Conservation (phyloP, 2,329 filamentous ascomycete genomes). For the Magnaporthiopsis incrustans region DNA sequence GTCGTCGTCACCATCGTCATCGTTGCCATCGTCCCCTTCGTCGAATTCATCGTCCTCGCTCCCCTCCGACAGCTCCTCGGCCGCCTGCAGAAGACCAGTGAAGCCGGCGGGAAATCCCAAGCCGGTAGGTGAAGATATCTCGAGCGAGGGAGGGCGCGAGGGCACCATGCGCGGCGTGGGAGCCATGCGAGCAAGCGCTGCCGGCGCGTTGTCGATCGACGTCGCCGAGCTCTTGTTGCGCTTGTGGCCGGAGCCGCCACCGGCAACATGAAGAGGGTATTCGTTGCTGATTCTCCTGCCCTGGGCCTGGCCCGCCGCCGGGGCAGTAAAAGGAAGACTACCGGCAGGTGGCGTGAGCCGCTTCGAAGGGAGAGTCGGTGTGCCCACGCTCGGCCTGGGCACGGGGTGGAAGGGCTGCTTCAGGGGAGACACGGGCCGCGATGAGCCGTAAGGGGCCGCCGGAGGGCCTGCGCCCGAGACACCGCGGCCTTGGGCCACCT, state of each 20-base stretch:
- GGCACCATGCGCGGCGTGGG: not conserved
- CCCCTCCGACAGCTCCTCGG: constrained; percentile 39
- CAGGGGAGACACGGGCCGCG: constrained; percentile 43
- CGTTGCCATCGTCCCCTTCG: constrained; percentile 20
- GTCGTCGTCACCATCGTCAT: constrained; percentile 21
- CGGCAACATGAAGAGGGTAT: not conserved
- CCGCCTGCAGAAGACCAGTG: constrained; percentile 47
- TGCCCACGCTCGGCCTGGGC: not conserved
- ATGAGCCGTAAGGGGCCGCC: constrained; percentile 18
- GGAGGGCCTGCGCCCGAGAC: constrained; percentile 17
- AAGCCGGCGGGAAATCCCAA: constrained; percentile 25
- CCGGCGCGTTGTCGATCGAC: not conserved
- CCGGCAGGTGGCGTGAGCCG: not conserved
- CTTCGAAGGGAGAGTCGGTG: not conserved
- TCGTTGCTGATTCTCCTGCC: not conserved
- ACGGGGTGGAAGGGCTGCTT: constrained; percentile 23
- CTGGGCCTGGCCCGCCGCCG: not conserved
- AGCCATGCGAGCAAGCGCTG: not conserved
- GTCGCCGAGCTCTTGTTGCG: not conserved
- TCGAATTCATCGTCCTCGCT: constrained; percentile 32
- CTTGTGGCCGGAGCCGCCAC: not conserved
- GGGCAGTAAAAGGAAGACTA: not conserved
- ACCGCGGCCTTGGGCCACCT: constrained; percentile 28
- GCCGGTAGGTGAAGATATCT: constrained; percentile 25
- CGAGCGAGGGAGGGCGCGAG: constrained; percentile 21